Evolutionary conservation across 2,329 filamentous ascomycete genomes (phyloP).

Genomic region (Fusarium acutatum): DNA sequence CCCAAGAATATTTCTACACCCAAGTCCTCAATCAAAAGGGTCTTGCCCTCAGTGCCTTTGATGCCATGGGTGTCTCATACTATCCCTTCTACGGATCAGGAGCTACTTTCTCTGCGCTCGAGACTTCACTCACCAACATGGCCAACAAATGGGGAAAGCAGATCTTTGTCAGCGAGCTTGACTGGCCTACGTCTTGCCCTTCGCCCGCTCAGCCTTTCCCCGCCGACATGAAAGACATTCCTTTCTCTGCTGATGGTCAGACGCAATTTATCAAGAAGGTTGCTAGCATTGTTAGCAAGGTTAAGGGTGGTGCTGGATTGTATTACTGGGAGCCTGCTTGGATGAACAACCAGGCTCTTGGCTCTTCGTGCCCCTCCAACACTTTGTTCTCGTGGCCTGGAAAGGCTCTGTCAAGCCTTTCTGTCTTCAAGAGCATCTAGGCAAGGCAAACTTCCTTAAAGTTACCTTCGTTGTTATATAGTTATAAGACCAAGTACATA

Average conservation of each 20-base stretch:
- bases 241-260: constrained; percentile 71
- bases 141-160: constrained; percentile 69
- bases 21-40: constrained; percentile 60
- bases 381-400: constrained; percentile 67
- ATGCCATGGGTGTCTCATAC: constrained; percentile 77
- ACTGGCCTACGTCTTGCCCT: constrained; percentile 74
- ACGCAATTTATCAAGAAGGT: constrained; percentile 67
- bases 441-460: accelerated
- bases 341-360: constrained; percentile 71
- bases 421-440: constrained; percentile 63
- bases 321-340: constrained; percentile 82
- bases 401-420: constrained; percentile 64
- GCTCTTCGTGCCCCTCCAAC: constrained; percentile 72
- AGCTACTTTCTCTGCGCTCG: constrained; percentile 67
- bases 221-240: constrained; percentile 65
- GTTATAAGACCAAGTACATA: background rate
- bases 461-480: background rate
- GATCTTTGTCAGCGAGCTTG: constrained; percentile 73
- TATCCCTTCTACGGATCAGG: constrained; percentile 74
- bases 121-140: constrained; percentile 65
- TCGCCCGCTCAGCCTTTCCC: constrained; percentile 68
- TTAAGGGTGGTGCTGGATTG: constrained; percentile 64
- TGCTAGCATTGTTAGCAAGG: constrained; percentile 62
- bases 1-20: constrained; percentile 73
- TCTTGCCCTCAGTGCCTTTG: constrained; percentile 65